Base-by-base conservation (phyloP, 2,329 filamentous ascomycete genomes). In the Penicillium sp. region DNA sequence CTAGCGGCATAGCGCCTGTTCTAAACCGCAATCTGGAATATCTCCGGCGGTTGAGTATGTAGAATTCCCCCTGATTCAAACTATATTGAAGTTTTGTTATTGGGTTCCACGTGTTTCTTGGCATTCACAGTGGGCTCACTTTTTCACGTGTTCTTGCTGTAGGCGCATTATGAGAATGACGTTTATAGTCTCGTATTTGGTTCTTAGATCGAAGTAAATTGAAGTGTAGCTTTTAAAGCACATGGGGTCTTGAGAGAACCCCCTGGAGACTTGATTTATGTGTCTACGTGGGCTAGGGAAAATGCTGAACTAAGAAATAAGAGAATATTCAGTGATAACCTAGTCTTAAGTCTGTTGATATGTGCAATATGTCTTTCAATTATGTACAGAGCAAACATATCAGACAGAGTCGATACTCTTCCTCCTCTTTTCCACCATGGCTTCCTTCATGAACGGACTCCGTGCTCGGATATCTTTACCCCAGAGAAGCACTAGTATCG, bases 401-500 rank as follows among this genome's bases (percentile, higher is more conserved):
- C 46, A 64, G 25, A 62, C 59, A 6, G 62, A 62, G 25, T 61
- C 58, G 22, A 65, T 50, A 28, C 61, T 65, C 30, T 65, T 61
- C 33, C 61, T 58, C 41, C 61, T 57, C 51, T 60, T 66, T n/a
- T 66, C 63, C n/a, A 65, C 28, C 58, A 65, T 62, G 16, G 62
- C 61, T 41, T 65, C 62, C 30, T 63, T 62, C 63, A 66, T 66
- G 41, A 66, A 66, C 28, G 63, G 63, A 41, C 63, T 66, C 35
- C 61, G 52, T 40, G 58, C 61, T 53, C 65, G 60, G 49, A 80
- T 75, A n/a, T 61, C 59, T 55, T 61, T 66, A 1, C 77, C 77
- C 61, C 71, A 74, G 17, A 67, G 55, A 42, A 77, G 59, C 53
- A 78, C 59, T 28, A 76, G 60, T 14, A 75, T 62, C 0, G 75